These are phyloP conservation scores for Streptanthus diversifolius DNA, from an alignment of 345 rosid genomes.

Conservation along the genomic window DNA sequence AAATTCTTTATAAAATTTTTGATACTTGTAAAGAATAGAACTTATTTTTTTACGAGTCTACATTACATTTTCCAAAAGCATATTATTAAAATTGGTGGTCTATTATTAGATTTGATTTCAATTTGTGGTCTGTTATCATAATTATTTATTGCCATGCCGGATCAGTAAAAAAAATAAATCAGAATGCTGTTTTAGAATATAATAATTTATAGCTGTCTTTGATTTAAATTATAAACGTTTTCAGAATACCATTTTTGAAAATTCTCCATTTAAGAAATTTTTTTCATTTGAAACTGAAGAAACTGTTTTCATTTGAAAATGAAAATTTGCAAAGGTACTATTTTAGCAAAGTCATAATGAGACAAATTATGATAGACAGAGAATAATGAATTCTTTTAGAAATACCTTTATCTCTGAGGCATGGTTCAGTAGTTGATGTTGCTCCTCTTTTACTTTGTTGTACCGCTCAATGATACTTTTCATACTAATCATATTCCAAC, in stretches of 20 bases:
- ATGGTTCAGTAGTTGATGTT: conserved; percentile 45
- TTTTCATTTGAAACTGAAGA: neutral
- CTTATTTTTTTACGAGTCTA: neutral
- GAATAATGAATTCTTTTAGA: neutral
- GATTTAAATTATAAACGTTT: neutral
- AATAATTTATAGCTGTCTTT: neutral
- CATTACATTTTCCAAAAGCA: neutral
- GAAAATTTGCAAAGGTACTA: neutral
- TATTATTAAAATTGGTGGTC: neutral
- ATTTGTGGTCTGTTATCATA: neutral
- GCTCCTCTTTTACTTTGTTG: conserved; percentile 58
- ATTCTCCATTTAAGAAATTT: neutral
- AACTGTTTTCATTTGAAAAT: neutral
- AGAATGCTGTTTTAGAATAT: neutral
- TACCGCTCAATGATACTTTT: conserved; percentile 57
- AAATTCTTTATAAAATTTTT: no score
- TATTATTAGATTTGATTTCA: neutral
- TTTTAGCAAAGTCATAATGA: neutral
- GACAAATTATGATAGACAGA: neutral
- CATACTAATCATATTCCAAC: conserved; percentile 45
- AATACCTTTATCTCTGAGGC: conserved; percentile 70
- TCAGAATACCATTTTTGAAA: neutral
- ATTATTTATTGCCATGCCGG: neutral
- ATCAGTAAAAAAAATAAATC: neutral
- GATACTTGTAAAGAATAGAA: neutral